These are phyloP conservation scores for Hypoxylon fuscum DNA, from an alignment of 495 filamentous ascomycete species.

Conservation along the genomic window DNA sequence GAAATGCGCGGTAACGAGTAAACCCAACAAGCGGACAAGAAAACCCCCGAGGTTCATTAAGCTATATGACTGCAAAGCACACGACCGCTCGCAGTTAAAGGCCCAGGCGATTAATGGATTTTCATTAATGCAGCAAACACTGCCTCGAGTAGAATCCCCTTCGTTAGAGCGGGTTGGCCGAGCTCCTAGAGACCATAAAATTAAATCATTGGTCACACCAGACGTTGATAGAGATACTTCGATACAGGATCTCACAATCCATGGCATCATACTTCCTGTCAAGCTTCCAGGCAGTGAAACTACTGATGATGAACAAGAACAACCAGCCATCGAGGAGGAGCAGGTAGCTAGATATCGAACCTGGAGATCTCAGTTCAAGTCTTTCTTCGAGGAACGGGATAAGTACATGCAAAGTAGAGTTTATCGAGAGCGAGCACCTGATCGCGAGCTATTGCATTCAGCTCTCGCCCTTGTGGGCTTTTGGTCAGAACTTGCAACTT, in stretches of 20 bases:
- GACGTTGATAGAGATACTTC: slow-evolving; percentile 9
- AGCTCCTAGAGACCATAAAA: neutral
- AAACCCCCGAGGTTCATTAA: slow-evolving; percentile 22
- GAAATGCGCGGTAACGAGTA: slow-evolving; percentile 4
- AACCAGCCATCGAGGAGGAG: slow-evolving; percentile 12
- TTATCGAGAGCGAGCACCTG: slow-evolving; percentile 10
- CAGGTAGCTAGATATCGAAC: slow-evolving; percentile 8
- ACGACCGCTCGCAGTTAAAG: slow-evolving; percentile 25
- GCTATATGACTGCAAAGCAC: slow-evolving; percentile 27
- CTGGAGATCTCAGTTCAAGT: slow-evolving; percentile 13
- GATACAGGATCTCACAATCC: neutral
- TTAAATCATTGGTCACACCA: neutral
- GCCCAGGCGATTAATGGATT: slow-evolving; percentile 19
- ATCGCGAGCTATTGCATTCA: slow-evolving; percentile 13
- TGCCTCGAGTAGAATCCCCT: slow-evolving; percentile 25
- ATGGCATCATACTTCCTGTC: slow-evolving; percentile 20
- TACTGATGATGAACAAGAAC: slow-evolving; percentile 1
- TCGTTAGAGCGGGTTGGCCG: slow-evolving; percentile 6
- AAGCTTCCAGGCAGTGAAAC: neutral
- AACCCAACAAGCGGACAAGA: slow-evolving; percentile 13
- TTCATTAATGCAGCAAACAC: slow-evolving; percentile 25
- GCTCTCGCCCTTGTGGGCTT: slow-evolving; percentile 15
- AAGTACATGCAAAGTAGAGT: slow-evolving; percentile 28
- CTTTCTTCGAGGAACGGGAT: slow-evolving; percentile 27
- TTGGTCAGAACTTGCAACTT: slow-evolving; percentile 13